Evolutionary conservation across 164 flowering plant species (phyloP).

Genomic region (Brasenia schreberi): DNA sequence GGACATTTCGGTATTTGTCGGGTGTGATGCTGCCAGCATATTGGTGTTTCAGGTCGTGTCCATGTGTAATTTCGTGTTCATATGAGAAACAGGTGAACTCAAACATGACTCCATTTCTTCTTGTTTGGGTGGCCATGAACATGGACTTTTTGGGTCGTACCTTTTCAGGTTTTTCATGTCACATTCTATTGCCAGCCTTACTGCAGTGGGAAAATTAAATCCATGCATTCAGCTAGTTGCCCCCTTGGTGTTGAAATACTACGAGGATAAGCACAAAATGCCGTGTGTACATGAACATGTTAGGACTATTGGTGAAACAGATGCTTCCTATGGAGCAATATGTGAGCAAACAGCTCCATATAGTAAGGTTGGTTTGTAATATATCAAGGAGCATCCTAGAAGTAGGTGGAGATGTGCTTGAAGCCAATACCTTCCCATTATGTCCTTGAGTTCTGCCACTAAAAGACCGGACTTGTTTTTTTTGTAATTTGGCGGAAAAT

Average conservation of each 20-base stretch:
- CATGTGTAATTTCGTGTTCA: no score
- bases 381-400: background rate
- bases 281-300: background rate
- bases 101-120: background rate
- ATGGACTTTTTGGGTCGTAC: background rate
- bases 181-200: background rate
- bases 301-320: background rate
- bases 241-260: conserved; percentile 3
- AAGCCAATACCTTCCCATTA: background rate
- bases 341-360: background rate
- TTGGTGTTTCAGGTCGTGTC: no score
- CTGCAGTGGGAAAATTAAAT: background rate
- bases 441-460: background rate
- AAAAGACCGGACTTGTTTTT: background rate
- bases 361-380: background rate
- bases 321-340: background rate
- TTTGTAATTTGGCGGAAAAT: background rate
- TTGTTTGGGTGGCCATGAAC: background rate
- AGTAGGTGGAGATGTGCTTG: background rate
- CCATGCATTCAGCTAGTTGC: conserved; percentile 1
- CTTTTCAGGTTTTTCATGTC: background rate
- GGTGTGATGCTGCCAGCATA: no score
- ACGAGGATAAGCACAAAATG: background rate
- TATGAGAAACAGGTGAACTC: no score
- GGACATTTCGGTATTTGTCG: no score